Conservation (phyloP, 108 stramenopile species). For the Cyclotella baltica region DNA sequence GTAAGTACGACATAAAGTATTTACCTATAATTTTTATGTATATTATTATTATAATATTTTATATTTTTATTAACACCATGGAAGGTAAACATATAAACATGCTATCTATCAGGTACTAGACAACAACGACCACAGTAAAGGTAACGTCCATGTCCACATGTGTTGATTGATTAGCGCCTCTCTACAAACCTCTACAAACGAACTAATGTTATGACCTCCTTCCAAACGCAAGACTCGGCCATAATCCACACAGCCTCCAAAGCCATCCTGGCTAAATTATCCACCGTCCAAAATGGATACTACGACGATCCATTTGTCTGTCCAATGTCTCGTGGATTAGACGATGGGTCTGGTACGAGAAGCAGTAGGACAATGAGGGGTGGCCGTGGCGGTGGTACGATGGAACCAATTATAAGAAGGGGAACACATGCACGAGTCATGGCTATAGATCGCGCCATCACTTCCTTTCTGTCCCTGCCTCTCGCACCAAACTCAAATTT, state of each 20-base stretch:
- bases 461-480: slow-evolving; percentile 61
- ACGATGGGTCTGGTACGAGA: too few species aligned
- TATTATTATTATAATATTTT: not conserved
- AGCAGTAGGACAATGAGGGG: not conserved
- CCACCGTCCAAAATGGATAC: slow-evolving; percentile 75
- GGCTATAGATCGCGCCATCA: slow-evolving; percentile 81
- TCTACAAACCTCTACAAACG: not conserved
- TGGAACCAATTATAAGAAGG: slow-evolving; percentile 80
- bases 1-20: not conserved
- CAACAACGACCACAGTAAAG: not conserved
- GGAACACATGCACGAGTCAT: slow-evolving; percentile 88
- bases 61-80: not conserved
- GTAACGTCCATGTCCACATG: not conserved
- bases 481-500: slow-evolving; percentile 11
- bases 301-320: slow-evolving; percentile 81
- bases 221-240: slow-evolving; percentile 30
- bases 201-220: too few species aligned
- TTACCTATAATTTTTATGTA: not conserved
- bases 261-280: slow-evolving; percentile 78
- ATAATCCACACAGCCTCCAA: slow-evolving; percentile 83
- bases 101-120: too few species aligned
- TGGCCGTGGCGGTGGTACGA: not conserved
- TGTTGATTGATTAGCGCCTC: not conserved
- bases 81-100: not conserved
- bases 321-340: slow-evolving; percentile 50